Conservation (phyloP, 164 flowering plant genomes). For the Tinospora cordifolia region DNA sequence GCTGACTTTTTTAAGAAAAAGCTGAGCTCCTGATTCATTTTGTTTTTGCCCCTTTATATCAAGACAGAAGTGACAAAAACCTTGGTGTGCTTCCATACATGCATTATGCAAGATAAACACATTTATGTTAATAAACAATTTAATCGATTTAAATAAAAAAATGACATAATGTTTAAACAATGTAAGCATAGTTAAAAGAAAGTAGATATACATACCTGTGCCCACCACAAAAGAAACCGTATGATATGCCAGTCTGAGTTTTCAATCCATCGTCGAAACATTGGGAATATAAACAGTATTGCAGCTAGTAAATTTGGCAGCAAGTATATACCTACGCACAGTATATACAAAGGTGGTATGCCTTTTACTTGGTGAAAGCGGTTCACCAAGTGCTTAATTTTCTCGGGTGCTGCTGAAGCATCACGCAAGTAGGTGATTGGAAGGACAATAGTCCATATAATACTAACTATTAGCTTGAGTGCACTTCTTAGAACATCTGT, state of each 20-base stretch:
- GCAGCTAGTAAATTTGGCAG: conserved; percentile 79
- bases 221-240: conserved; percentile 94
- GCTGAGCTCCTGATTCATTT: no score
- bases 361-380: conserved; percentile 48
- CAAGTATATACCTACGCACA: conserved; percentile 69
- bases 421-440: conserved; percentile 57
- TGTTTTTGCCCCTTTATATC: no score
- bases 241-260: conserved; percentile 89
- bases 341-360: conserved; percentile 66
- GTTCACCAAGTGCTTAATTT: conserved; percentile 35
- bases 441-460: conserved; percentile 74
- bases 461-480: conserved; percentile 66
- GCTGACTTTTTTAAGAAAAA: no score
- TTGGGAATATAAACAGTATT: conserved; percentile 71
- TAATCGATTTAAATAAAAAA: no score
- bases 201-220: conserved; percentile 60
- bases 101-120: no score
- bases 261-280: conserved; percentile 95
- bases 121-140: no score
- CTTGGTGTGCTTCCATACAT: no score
- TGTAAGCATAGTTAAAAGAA: neutral
- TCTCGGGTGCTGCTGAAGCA: conserved; percentile 27
- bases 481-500: conserved; percentile 71
- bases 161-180: neutral
- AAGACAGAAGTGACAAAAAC: no score